These are phyloP conservation scores for Verbena officinalis DNA, from an alignment of 257 asterid species.

Conservation along the genomic window DNA sequence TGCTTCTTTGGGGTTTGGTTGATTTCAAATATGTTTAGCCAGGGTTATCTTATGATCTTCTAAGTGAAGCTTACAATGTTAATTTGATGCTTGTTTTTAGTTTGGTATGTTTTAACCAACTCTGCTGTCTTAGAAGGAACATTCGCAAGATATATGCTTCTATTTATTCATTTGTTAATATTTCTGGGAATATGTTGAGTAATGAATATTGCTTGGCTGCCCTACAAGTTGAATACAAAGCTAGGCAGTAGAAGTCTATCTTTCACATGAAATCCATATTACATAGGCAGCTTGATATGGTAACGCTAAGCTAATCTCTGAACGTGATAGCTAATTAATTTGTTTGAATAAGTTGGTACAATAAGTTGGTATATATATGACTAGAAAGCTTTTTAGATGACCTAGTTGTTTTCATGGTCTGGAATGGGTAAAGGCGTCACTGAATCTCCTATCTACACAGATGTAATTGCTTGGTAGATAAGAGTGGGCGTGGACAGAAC, in stretches of 20 bases:
- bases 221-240: neutral
- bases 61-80: too few relatives aligned
- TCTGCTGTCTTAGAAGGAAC: neutral
- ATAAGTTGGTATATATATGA: too few relatives aligned
- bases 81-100: too few relatives aligned
- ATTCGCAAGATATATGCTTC: neutral
- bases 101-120: too few relatives aligned
- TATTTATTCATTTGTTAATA: neutral
- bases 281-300: conserved; percentile 1
- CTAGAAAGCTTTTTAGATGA: too few relatives aligned
- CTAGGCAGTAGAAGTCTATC: neutral
- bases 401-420: too few relatives aligned
- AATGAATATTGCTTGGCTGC: neutral
- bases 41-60: too few relatives aligned
- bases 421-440: too few relatives aligned
- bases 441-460: too few relatives aligned
- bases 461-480: neutral
- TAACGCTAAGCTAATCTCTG: neutral
- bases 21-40: too few relatives aligned
- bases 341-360: too few relatives aligned
- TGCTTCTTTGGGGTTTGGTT: too few relatives aligned
- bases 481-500: neutral
- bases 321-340: neutral
- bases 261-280: neutral
- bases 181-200: neutral